These are phyloP conservation scores for Lupinus albus DNA, from an alignment of 306 rosid genomes.

Conservation along the genomic window DNA sequence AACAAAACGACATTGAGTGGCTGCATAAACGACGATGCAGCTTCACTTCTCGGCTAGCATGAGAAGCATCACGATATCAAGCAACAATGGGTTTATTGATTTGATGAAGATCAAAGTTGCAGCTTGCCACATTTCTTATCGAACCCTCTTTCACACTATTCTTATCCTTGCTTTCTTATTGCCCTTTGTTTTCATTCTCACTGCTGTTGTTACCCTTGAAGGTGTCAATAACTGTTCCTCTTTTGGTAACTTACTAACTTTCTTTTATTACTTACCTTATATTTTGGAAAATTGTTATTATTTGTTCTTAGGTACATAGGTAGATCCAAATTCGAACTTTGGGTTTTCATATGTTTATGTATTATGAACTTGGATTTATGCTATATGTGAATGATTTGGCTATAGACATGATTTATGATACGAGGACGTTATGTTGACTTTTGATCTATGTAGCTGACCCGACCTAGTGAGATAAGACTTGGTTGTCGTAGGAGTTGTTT, in stretches of 20 bases:
- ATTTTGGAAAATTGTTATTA: background rate
- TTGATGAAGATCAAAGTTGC: conserved; percentile 99
- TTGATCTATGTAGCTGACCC: no score
- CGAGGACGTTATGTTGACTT: no score
- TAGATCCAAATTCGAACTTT: no score
- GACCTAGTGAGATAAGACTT: no score
- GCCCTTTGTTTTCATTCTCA: conserved; percentile 98
- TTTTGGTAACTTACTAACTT: conserved; percentile 61
- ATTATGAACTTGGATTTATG: no score
- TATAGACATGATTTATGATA: no score
- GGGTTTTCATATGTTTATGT: no score
- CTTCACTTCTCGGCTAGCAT: conserved; percentile 99
- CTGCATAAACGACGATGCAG: conserved; percentile 99
- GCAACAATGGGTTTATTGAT: conserved; percentile 98
- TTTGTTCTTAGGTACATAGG: conserved; percentile 9
- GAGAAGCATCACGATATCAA: conserved; percentile 99
- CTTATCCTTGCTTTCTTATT: conserved; percentile 93
- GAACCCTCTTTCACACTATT: conserved; percentile 97
- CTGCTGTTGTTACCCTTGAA: conserved; percentile 98
- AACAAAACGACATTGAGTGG: conserved; percentile 48
- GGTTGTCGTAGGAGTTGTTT: conserved; percentile 7
- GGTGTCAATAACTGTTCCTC: conserved; percentile 99
- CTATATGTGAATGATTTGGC: no score
- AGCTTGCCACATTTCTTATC: conserved; percentile 99
- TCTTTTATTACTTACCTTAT: conserved; percentile 23